A percentile compares a stretch with the other conserved stretches of the same genome.
These are phyloP conservation scores for Arthrobotrys musiformis DNA, from an alignment of 2,329 filamentous ascomycete species.

Conservation along the genomic window DNA sequence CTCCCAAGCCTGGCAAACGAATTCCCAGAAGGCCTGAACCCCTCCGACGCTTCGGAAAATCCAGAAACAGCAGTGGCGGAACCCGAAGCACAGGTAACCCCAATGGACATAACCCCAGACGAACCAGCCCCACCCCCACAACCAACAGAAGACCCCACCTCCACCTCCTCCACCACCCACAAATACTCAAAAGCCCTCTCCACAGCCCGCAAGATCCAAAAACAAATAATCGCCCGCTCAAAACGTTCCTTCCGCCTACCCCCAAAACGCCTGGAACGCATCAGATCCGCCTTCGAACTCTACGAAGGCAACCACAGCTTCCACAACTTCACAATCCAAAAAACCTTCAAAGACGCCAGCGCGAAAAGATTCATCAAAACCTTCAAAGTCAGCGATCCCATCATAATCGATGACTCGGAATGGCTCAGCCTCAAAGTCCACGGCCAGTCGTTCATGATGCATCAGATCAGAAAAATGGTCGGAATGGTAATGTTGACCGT, in stretches of 20 bases:
- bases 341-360: constrained; percentile 80
- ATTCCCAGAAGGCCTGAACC: constrained; percentile 66
- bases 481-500: constrained; percentile 87
- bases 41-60: constrained; percentile 50
- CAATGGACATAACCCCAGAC: constrained; percentile 15
- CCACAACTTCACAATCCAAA: constrained; percentile 98
- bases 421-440: constrained; percentile 97
- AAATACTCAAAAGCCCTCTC: constrained; percentile 50
- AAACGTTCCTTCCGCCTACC: constrained; percentile 88
- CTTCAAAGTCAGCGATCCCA: constrained; percentile 81
- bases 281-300: constrained; percentile 78
- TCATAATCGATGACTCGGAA: constrained; percentile 89
- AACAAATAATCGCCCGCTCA: constrained; percentile 58
- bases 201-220: constrained; percentile 52
- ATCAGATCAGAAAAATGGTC: constrained; percentile 98
- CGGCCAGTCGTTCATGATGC: constrained; percentile 99
- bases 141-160: constrained; percentile 12
- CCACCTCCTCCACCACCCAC: neutral
- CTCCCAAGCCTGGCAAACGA: constrained; percentile 73
- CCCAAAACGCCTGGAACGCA: constrained; percentile 74
- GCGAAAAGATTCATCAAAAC: constrained; percentile 92
- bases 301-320: constrained; percentile 90
- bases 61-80: constrained; percentile 39
- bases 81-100: neutral
- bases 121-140: constrained; percentile 45